Evolutionary conservation across 2,329 filamentous ascomycete genomes (phyloP).

Genomic region (Xylariaceae sp.): DNA sequence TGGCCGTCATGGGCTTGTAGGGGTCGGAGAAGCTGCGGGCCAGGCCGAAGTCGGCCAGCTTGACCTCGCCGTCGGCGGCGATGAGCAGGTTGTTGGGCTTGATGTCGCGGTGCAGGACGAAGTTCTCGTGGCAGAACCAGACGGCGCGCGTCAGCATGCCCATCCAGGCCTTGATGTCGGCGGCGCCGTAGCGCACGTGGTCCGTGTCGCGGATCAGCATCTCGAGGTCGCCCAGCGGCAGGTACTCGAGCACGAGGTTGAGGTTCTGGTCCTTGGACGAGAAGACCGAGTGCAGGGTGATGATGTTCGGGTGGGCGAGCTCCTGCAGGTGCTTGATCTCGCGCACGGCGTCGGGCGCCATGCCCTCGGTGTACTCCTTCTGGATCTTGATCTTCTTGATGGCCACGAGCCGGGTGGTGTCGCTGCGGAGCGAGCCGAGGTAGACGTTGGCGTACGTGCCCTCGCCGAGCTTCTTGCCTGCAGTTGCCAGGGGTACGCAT

Average conservation of each 20-base stretch:
- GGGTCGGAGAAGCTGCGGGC: conserved; percentile 86
- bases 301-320: conserved; percentile 90
- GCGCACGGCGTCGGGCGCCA: conserved; percentile 89
- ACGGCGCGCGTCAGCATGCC: conserved; percentile 89
- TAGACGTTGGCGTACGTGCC: conserved; percentile 97
- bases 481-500: not conserved
- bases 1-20: conserved; percentile 79
- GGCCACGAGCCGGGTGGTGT: conserved; percentile 70
- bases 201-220: conserved; percentile 84
- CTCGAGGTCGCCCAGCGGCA: conserved; percentile 90
- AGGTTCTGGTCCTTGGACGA: conserved; percentile 94
- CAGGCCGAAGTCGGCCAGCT: conserved; percentile 95
- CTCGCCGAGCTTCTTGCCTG: conserved; percentile 85
- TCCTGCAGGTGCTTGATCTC: conserved; percentile 95
- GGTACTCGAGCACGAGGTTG: conserved; percentile 88
- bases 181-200: conserved; percentile 70
- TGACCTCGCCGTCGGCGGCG: conserved; percentile 84
- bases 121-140: conserved; percentile 96
- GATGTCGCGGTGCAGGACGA: conserved; percentile 92
- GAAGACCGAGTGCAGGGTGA: conserved; percentile 86
- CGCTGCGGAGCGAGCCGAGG: conserved; percentile 68
- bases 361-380: conserved; percentile 80
- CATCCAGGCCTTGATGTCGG: conserved; percentile 98
- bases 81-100: conserved; percentile 98
- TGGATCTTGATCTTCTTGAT: conserved; percentile 91